Evolutionary conservation across 768 basidiomycete genomes (phyloP), one percentile per base, ranked within the genome.

Genomic region (Kwoniella europaea): DNA sequence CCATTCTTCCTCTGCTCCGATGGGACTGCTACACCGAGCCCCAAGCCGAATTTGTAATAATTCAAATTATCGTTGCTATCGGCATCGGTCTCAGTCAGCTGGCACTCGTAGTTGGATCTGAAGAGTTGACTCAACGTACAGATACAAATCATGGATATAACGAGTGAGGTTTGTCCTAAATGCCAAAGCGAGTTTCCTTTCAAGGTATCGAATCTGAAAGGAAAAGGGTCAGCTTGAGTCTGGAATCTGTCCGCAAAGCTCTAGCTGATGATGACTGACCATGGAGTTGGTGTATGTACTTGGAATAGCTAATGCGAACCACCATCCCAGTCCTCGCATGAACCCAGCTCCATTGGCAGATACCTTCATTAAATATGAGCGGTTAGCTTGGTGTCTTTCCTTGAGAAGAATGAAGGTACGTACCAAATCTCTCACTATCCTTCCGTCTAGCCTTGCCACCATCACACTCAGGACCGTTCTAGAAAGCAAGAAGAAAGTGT

Each of bases 221-320:
- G 57, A 13, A 6, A 66, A 6, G 2, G 18, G 2, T 67, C 57
- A 67, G 65, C 57, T 67, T 68, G 43, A 20, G 4, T 4, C 29
- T 18, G 3, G n/a, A 24, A 6, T 27, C 42, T 65, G 65, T 63
- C 29, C 18, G 16, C 42, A 63, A 57, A 20, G 54, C 9, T n/a
- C 29, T 18, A 66, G 15, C 22, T 15, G 70, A 85, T 42, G 27
- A 22, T 15, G 15, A 62, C 81, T 60, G 42, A 92, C 93, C 92
- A 98, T 94, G 1, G 92, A 90, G 80, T 98, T 98, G 0, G 96
- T 98, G 81, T 94, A 94, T 22, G 93, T 94, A 79, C 92, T 93
- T 0, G 96, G 96, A 27, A 98, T 87, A 1, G 94, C 93, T 10
- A 98, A 86, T 10, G 89, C 85, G 79, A 95, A 97, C 96, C 96